Conservation (phyloP, 441 rosid species). For the Erodium trifolium region DNA sequence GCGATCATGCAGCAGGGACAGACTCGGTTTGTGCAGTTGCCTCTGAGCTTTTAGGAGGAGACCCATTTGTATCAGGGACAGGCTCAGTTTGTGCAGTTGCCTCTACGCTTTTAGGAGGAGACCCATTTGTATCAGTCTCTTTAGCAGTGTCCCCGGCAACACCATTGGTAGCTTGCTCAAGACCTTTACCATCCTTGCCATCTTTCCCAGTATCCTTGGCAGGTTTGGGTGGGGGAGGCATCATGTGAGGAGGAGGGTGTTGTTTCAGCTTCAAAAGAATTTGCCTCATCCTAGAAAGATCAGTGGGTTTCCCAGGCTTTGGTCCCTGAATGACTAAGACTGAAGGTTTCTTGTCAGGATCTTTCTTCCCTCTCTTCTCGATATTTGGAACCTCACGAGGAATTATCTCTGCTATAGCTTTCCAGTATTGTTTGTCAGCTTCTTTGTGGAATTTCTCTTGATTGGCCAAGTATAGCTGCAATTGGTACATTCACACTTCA, state of each 20-base stretch:
- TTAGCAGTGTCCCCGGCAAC: neutral
- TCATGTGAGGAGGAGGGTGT: neutral
- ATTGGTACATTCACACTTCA: neutral
- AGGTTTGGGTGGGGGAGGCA: neutral
- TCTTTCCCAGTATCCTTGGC: neutral
- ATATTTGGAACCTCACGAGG: constrained; percentile 79
- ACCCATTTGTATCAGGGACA: neutral
- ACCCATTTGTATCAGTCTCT: neutral
- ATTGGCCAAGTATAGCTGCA: constrained; percentile 63
- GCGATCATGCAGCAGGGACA: neutral
- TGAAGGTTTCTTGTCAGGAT: constrained; percentile 68
- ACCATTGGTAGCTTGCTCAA: neutral
- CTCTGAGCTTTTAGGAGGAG: neutral
- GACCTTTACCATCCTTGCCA: neutral
- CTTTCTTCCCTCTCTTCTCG: constrained; percentile 71
- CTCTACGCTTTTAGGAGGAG: neutral
- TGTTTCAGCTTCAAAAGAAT: constrained; percentile 24
- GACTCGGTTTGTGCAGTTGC: neutral
- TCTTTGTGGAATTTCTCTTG: constrained; percentile 91
- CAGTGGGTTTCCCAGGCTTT: constrained; percentile 92
- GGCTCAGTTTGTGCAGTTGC: neutral
- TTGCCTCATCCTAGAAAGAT: constrained; percentile 84
- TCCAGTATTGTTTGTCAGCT: constrained; percentile 79
- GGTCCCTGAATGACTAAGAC: constrained; percentile 70
- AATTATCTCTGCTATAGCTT: constrained; percentile 77